Conservation (phyloP, 306 rosid species). For the Gastrolobium villosum region DNA sequence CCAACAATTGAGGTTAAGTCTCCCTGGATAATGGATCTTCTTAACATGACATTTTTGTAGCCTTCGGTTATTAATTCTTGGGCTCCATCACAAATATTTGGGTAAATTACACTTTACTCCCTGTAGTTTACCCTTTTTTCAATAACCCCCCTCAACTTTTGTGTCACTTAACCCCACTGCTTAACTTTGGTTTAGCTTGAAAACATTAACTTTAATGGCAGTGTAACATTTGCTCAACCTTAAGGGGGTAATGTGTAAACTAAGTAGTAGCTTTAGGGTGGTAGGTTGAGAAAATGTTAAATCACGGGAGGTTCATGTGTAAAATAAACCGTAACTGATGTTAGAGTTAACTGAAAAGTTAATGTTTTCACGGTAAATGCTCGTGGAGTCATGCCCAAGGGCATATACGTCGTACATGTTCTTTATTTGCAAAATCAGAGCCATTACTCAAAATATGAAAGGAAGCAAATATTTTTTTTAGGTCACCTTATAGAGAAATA, state of each 20-base stretch:
- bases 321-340: constrained; percentile 8
- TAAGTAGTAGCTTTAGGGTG: background rate
- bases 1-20: background rate
- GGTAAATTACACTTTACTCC: background rate
- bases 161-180: background rate
- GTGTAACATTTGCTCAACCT: background rate
- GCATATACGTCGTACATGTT: background rate
- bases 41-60: background rate
- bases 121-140: background rate
- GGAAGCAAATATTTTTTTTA: constrained; percentile 9
- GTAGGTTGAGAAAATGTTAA: constrained; percentile 1
- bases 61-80: background rate
- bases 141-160: constrained; percentile 1
- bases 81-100: background rate
- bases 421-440: constrained; percentile 1
- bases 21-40: constrained; percentile 7
- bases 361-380: background rate
- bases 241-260: constrained; percentile 10
- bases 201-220: background rate
- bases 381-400: constrained; percentile 13
- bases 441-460: constrained; percentile 2
- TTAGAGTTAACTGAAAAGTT: background rate
- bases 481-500: constrained; percentile 29
- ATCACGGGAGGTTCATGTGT: background rate
- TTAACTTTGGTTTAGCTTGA: background rate